Base-by-base conservation (phyloP, 75 land plant species). In the Selaginella tamariscina region DNA sequence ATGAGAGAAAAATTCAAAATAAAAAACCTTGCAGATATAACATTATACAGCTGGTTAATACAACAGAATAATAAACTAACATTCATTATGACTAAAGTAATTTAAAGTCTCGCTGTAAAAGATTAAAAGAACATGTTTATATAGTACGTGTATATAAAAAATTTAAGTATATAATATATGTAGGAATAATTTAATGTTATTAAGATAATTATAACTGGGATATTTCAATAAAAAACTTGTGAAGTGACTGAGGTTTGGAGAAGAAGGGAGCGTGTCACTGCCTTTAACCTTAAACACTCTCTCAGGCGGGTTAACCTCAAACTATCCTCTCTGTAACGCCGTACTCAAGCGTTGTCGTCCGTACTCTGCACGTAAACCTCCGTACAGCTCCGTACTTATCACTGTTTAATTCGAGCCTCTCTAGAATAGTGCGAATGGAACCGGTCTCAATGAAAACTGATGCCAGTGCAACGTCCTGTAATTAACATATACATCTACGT, bases 251-350 rank as follows among this genome's bases (percentile, higher is more conserved):
- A 27, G 98, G 98, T 71, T 89, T 93, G 33, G 98, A 93, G 69
- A 93, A 93, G 68, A 93, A 93, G 0, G 98, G 95, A 5, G 88
- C 77, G 70, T 93, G 98, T 49, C 98, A 39, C 91, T 71, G 55
- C 98, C 95, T 75, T 87, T 93, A 0, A 93, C 32, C 23, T 70
- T 79, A 70, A 86, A 85, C 11, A 89, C 90, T 32, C 68, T 65
- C 57, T 93, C 87, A 20, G 95, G 95, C 2, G 90, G 88, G 55
- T 73, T 86, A 27, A 66, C 33, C 2, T 76, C 71, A 33, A 87
- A 70, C 77, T 89, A 72, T 27, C 44, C 64, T 27, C 83, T 77
- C 68, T 93, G 98, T 15, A 83, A 24, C 0, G 81, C 21, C 0
- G 80, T 71, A 5, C 89, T 78, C 20, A 89, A 75, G 21, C 94